phyloP scores from a whole-genome alignment of 83 land plant species.

The Picea abies region DNA sequence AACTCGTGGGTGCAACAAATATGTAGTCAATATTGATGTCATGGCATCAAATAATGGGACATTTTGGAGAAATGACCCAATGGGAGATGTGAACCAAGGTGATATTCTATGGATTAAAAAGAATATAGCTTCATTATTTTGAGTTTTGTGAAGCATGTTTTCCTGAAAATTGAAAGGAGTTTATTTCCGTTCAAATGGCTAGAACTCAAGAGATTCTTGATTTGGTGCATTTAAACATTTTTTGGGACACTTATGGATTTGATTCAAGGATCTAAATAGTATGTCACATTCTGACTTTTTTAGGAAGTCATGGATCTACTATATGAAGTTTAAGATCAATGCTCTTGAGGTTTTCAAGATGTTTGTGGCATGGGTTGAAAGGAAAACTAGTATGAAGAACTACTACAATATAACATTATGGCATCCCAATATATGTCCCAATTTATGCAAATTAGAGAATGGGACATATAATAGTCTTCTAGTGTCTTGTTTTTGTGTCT shows the following conservation, averaged over 20 bases:
- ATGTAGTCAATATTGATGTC: neutral
- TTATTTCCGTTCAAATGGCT: neutral
- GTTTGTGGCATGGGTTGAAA: neutral
- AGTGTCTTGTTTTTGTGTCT: too few species aligned
- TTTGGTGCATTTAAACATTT: neutral
- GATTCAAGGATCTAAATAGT: neutral
- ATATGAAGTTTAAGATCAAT: too few species aligned
- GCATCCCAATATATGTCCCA: too few species aligned
- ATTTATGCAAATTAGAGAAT: too few species aligned
- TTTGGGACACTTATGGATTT: neutral
- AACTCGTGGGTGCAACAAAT: neutral
- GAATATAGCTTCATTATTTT: neutral
- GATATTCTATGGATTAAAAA: neutral
- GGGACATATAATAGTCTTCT: too few species aligned
- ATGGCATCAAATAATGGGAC: neutral
- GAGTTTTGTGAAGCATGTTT: neutral
- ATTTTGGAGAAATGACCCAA: neutral
- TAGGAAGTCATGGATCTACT: too few species aligned
- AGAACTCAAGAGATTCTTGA: neutral
- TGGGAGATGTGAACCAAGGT: neutral
- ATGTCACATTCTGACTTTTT: neutral
- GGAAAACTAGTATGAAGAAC: neutral
- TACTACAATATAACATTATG: too few species aligned
- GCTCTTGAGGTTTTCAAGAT: neutral
- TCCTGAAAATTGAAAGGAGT: neutral